phyloP scores from a whole-genome alignment of 139 green algal genomes.

The Tetradesmus lagerheimii region DNA sequence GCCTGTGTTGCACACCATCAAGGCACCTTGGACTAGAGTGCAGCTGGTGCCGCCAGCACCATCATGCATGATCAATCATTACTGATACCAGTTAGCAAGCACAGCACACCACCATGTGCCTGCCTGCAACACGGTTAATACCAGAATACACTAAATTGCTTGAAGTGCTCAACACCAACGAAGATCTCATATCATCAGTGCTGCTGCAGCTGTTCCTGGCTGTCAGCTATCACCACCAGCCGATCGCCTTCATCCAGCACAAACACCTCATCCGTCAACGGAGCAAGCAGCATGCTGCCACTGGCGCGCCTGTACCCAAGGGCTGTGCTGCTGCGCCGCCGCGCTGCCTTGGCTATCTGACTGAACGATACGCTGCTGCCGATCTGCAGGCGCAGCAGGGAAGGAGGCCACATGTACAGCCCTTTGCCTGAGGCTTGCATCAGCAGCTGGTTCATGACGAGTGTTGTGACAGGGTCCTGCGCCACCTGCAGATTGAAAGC shows the following conservation, averaged over 20 bases:
- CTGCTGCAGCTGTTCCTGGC: not conserved
- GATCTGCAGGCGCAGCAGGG: not conserved
- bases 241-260: not conserved
- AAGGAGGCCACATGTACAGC: conserved; percentile 25
- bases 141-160: not conserved
- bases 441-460: conserved; percentile 41
- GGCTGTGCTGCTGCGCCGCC: not conserved
- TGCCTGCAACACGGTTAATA: too few species aligned
- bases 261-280: not conserved
- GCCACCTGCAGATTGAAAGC: conserved; percentile 7
- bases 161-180: not conserved
- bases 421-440: conserved; percentile 1
- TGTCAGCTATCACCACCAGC: conserved; percentile 36
- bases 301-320: conserved; percentile 27
- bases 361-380: not conserved
- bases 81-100: too few species aligned
- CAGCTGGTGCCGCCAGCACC: too few species aligned
- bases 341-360: not conserved
- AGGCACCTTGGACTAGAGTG: too few species aligned
- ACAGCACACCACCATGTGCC: too few species aligned
- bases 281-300: conserved; percentile 40
- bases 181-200: not conserved
- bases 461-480: not conserved
- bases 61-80: too few species aligned
- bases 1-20: too few species aligned